Evolutionary conservation across 495 filamentous ascomycete species (phyloP), one percentile per base, ranked within the genome.

Genomic region (Aspergillus sparsus): DNA sequence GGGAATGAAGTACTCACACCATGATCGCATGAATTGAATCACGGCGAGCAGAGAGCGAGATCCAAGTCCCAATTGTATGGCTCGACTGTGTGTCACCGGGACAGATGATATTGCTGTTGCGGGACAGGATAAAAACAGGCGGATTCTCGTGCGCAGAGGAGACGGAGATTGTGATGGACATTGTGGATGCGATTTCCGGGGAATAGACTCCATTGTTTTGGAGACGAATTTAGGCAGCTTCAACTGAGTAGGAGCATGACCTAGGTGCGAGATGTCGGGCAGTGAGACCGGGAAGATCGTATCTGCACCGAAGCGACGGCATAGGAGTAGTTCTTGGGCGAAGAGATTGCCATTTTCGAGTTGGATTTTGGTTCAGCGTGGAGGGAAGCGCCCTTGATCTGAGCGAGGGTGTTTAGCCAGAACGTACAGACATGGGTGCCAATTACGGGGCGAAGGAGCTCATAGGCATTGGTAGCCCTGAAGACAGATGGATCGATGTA

Each of bases 341-440:
- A 74, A 59, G 1, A 83, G 67, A 52, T 82, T 77, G 12, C 72
- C 63, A 10, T 68, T 15, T 42, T 27, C 21, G 15, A 18, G 44
- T 27, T 5, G 6, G 15, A 7, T 15, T 82, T 69, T 0, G 71
- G 69, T 31, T 72, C 69, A 1, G 74, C 78, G n/a, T 74, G 60
- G 13, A 80, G 55, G 16, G 56, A 66, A 13, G 75, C 78, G 21
- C 80, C 80, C 57, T 83, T 83, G 35, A 51, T 52, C 45, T 73
- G 46, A n/a, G 82, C 77, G 2, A 82, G 70, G 32, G 60, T 53
- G 56, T 66, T 78, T 50, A 82, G 62, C 68, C 73, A 82, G 7
- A 41, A 49, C 78, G 81, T 82, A 16, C 73, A 74, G 41, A 67
- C 64, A 57, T 82, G 79, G n/a, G 80, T 82, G 58, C 82, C 79